Evolutionary conservation across 345 rosid species (phyloP).

Genomic region (Cardiospermum halicacabum): DNA sequence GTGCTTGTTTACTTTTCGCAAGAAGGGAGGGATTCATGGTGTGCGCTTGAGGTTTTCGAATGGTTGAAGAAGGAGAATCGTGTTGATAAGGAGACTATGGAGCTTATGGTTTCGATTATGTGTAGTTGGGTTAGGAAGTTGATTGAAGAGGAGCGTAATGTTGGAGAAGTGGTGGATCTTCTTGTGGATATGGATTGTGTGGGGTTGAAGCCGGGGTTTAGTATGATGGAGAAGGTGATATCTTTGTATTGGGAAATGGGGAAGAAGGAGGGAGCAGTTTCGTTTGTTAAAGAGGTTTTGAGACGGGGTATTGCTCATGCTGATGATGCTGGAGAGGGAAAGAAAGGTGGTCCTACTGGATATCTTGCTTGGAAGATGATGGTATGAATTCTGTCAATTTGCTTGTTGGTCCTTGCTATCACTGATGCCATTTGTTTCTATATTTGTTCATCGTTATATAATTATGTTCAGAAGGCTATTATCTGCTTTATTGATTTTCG

Average conservation of each 20-base stretch:
- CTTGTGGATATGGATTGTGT: constrained; percentile 91
- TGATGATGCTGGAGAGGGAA: constrained; percentile 41
- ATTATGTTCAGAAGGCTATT: neutral
- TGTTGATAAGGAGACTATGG: constrained; percentile 88
- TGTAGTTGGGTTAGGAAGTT: constrained; percentile 81
- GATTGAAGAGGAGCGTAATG: constrained; percentile 57
- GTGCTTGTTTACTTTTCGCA: constrained; percentile 90
- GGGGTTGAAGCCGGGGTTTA: constrained; percentile 78
- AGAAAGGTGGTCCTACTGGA: constrained; percentile 83
- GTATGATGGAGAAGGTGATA: constrained; percentile 93
- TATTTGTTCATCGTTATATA: constrained; percentile 1
- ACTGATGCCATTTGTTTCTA: neutral
- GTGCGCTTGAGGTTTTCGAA: constrained; percentile 91
- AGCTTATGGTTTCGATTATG: constrained; percentile 91
- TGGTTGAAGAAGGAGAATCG: constrained; percentile 78
- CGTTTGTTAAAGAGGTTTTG: constrained; percentile 69
- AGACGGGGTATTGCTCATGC: constrained; percentile 44
- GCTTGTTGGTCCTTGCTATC: neutral
- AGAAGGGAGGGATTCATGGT: constrained; percentile 96
- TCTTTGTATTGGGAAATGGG: constrained; percentile 79
- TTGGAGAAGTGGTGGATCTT: constrained; percentile 60
- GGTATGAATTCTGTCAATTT: constrained; percentile 39
- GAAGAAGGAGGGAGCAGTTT: constrained; percentile 54
- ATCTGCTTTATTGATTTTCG: neutral
- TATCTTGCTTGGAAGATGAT: constrained; percentile 96